A percentile compares a stretch with the other conserved stretches of the same genome.
phyloP scores from a whole-genome alignment of 352 stramenopile species.

The Pythium phragmitis region DNA sequence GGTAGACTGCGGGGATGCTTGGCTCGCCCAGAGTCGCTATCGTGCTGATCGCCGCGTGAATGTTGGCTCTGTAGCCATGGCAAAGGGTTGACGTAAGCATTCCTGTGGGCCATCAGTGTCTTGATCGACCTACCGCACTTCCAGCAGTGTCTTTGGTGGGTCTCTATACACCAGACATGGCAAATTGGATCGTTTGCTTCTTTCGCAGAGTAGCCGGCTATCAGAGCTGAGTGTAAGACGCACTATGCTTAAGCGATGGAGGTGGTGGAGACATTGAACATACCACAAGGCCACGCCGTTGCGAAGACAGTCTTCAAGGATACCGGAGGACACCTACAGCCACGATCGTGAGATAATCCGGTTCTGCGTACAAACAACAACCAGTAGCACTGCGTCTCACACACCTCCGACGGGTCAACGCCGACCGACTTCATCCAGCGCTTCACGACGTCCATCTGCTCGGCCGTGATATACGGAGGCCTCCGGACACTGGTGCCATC shows the following conservation, averaged over 20 bases:
- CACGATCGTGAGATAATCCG: background rate
- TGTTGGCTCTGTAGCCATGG: constrained; percentile 10
- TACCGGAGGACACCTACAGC: constrained; percentile 13
- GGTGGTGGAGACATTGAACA: background rate
- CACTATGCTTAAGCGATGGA: background rate
- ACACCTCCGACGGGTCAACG: constrained; percentile 16
- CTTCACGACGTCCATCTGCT: constrained; percentile 30
- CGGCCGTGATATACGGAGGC: constrained; percentile 29
- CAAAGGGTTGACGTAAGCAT: no score
- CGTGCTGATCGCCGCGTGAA: background rate
- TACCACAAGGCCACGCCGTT: constrained; percentile 45
- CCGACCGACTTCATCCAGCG: constrained; percentile 26
- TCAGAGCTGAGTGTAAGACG: background rate
- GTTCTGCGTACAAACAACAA: background rate
- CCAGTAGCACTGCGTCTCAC: background rate
- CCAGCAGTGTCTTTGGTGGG: constrained; percentile 16
- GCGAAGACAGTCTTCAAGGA: constrained; percentile 38
- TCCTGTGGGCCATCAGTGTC: background rate
- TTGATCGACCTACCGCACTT: constrained; percentile 16
- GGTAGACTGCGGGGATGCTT: constrained; percentile 16
- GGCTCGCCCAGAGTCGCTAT: background rate
- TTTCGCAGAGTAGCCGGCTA: constrained; percentile 9
- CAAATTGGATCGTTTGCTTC: background rate
- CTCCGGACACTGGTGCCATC: background rate
- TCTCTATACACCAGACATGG: background rate